These are phyloP conservation scores for Nemania diffusa DNA, from an alignment of 2,329 filamentous ascomycete species.

Conservation along the genomic window DNA sequence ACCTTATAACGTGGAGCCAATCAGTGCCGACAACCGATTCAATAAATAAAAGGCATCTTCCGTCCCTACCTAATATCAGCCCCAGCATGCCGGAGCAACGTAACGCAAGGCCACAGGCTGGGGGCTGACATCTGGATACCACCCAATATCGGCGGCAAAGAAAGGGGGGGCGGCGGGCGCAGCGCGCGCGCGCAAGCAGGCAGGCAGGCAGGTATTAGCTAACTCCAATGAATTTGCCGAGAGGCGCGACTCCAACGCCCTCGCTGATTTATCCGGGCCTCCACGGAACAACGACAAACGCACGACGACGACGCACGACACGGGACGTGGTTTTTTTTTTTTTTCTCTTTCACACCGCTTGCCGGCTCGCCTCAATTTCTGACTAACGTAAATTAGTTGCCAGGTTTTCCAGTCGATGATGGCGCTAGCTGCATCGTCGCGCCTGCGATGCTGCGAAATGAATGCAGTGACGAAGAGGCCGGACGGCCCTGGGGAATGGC, in stretches of 20 bases:
- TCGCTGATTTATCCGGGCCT: conserved; percentile 22
- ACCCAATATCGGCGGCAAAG: conserved; percentile 17
- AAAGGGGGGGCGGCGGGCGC: not conserved
- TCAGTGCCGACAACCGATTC: not conserved
- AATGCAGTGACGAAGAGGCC: no score
- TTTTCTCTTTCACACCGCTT: not conserved
- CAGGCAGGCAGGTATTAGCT: not conserved
- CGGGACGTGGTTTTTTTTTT: not conserved
- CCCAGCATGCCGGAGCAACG: conserved; percentile 3
- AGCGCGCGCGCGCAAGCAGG: not conserved
- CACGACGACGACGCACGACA: conserved; percentile 8
- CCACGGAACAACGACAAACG: conserved; percentile 1
- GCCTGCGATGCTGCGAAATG: not conserved
- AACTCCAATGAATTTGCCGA: conserved; percentile 21
- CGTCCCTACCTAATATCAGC: conserved; percentile 11
- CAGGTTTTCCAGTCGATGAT: not conserved
- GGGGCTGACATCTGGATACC: conserved; percentile 24
- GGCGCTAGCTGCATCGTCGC: not conserved
- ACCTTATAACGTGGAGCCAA: not conserved
- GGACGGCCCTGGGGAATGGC: not conserved
- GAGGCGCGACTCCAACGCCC: conserved; percentile 12
- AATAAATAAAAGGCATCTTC: not conserved
- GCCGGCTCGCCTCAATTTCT: conserved; percentile 16
- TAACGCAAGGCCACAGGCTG: not conserved
- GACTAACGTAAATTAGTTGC: not conserved